Conservation (phyloP, 2,329 filamentous ascomycete species). For the Xylogone sp. region DNA sequence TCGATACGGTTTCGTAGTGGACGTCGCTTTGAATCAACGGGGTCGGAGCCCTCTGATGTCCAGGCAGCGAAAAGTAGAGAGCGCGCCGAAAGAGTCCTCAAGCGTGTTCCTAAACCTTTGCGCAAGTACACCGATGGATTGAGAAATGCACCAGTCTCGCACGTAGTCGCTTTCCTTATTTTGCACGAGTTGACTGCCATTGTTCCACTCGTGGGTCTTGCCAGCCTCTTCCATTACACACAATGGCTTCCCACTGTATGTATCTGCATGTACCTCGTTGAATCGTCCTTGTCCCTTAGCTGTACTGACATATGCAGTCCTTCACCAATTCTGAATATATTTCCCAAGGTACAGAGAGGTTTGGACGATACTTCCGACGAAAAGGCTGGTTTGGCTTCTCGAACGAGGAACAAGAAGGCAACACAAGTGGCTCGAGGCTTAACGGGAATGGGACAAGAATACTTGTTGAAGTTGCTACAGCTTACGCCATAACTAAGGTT, state of each 20-base stretch:
- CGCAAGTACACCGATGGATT: constrained; percentile 68
- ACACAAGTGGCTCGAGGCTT: constrained; percentile 16
- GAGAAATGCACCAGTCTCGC: constrained; percentile 72
- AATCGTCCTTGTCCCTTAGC: background rate
- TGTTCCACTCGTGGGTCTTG: constrained; percentile 71
- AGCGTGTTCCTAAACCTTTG: constrained; percentile 53
- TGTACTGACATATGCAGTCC: constrained; percentile 13
- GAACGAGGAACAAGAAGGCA: constrained; percentile 26
- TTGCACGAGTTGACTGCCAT: constrained; percentile 91
- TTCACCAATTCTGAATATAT: constrained; percentile 7
- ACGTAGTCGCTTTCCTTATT: constrained; percentile 81
- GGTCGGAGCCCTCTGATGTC: background rate
- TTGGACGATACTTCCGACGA: constrained; percentile 70
- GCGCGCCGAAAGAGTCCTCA: constrained; percentile 11
- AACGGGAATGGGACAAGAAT: constrained; percentile 19
- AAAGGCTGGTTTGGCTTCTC: constrained; percentile 77
- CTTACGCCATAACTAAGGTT: constrained; percentile 87
- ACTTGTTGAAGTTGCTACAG: constrained; percentile 73
- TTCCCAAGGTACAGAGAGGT: constrained; percentile 55
- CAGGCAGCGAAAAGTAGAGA: background rate
- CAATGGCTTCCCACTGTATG: constrained; percentile 58
- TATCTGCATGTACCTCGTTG: background rate
- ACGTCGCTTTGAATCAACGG: background rate
- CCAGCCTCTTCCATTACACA: constrained; percentile 75
- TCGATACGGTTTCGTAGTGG: background rate